Conservation (phyloP, 305 asterid genomes). For the Fraxinus greggii region DNA sequence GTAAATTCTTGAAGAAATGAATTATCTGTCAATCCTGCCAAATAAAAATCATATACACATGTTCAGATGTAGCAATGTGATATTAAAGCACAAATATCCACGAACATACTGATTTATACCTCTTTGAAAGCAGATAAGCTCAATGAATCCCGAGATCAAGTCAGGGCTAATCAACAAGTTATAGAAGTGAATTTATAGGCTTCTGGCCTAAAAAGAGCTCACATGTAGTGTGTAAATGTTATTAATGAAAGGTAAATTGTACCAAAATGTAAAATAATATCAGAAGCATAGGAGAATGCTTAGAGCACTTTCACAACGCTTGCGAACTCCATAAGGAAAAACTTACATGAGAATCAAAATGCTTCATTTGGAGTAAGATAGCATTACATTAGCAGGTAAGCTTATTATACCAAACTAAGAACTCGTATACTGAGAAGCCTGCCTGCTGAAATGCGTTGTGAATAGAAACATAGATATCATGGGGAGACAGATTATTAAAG, state of each 20-base stretch:
- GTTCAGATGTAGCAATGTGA: neutral
- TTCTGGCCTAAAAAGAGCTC: neutral
- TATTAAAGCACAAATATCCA: neutral
- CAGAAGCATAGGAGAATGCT: neutral
- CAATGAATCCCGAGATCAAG: neutral
- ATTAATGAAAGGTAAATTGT: neutral
- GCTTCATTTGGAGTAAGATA: neutral
- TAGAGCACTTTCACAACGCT: neutral
- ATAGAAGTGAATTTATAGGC: neutral
- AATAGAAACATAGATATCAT: neutral
- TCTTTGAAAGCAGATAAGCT: neutral
- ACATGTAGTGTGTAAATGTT: neutral
- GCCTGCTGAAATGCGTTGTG: neutral
- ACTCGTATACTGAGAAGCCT: neutral
- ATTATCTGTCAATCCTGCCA: slow-evolving; percentile 15
- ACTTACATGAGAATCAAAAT: neutral
- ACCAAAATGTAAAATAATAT: neutral
- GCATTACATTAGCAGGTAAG: neutral
- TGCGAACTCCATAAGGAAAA: neutral
- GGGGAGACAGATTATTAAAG: neutral
- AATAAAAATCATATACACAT: slow-evolving; percentile 5
- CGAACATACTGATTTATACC: neutral
- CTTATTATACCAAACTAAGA: neutral
- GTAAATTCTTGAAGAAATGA: slow-evolving; percentile 3
- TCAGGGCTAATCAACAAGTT: neutral